These are phyloP conservation scores for Diaporthe amygdali DNA, from an alignment of 2,329 filamentous ascomycete genomes.

Conservation along the genomic window DNA sequence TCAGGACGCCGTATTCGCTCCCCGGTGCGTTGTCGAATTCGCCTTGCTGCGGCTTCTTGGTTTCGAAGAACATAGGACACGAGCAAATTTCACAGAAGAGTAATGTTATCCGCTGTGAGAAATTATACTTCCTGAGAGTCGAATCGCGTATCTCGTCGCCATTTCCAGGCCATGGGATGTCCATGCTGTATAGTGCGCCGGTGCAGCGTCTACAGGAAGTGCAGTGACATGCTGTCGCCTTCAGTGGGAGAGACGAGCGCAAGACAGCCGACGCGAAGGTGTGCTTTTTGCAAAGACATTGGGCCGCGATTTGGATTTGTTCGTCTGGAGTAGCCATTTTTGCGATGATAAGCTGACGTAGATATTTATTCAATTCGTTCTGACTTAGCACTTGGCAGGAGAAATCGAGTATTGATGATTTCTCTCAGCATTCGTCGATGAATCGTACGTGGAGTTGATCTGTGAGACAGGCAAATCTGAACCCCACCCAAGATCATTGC, in stretches of 20 bases:
- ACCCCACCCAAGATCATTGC: too few species aligned
- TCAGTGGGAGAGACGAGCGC: constrained; percentile 44
- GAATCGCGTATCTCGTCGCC: constrained; percentile 35
- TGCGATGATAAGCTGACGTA: not conserved
- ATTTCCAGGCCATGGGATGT: constrained; percentile 43
- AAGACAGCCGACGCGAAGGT: constrained; percentile 42
- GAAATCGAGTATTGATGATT: not conserved
- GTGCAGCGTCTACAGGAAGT: constrained; percentile 52
- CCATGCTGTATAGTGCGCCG: constrained; percentile 45
- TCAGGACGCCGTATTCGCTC: constrained; percentile 39
- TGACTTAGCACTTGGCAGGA: not conserved
- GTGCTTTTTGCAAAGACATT: constrained; percentile 52
- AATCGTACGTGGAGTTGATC: too few species aligned
- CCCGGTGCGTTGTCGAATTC: constrained; percentile 21
- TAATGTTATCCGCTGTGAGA: constrained; percentile 37
- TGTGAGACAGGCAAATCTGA: too few species aligned
- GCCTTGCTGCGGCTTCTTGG: not conserved
- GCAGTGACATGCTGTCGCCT: constrained; percentile 51
- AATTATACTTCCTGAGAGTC: constrained; percentile 42
- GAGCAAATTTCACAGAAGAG: constrained; percentile 52
- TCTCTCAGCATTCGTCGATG: too few species aligned
- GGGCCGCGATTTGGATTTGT: constrained; percentile 37
- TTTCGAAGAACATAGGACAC: constrained; percentile 48
- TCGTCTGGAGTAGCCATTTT: not conserved
- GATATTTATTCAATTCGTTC: not conserved